Base-by-base conservation (phyloP, 768 basidiomycete species). In the Pleurotus sapidus region DNA sequence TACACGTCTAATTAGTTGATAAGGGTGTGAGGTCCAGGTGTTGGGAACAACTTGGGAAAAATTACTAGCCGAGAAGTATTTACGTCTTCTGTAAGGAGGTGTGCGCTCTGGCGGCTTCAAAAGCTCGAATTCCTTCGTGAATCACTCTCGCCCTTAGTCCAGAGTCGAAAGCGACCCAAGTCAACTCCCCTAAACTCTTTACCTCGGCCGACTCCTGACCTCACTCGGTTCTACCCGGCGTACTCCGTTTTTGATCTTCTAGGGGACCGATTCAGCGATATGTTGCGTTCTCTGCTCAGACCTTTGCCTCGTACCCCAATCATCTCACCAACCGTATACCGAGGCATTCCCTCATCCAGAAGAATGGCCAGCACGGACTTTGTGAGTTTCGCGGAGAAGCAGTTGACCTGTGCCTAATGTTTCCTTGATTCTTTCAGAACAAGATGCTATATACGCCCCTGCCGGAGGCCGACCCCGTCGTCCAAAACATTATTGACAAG, bases 401-500 rank as follows among this genome's bases (percentile, higher is more conserved):
- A 34, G 30, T 34, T 0, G 30, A 11, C 11, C 11, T 34, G 30
- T 18, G 45, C 17, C n/a, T 46, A 46, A 56, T 46, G 37, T 46
- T 37, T 56, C 42, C 46, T 55, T 56, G 43, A 4, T 55, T 57
- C 46, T 45, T 53, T 14, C 66, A 98, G 96, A 99, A 98, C 88
- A 89, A 89, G 74, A 79, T 84, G 46, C 83, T 99, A 63, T 98
- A 98, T 76, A 77, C 84, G 49, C 85, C 95, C 61, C 82, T 99
- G 51, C 81, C 90, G 9, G 87, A 98, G 80, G 84, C 87, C 68
- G 96, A 98, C 76, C 95, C 96, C 59, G 93, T 91, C 71, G 86
- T 99, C 69, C 85, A 94, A 74, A 93, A 95, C 72, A 93, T 99
- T 80, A 92, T 99, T 77, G 95, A 98, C 80, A 93, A 93, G 79